A percentile compares a stretch with the other conserved stretches of the same genome.
These are phyloP conservation scores for Cyberlindnera misumaiensis DNA, from an alignment of 805 yeast species.

Conservation along the genomic window DNA sequence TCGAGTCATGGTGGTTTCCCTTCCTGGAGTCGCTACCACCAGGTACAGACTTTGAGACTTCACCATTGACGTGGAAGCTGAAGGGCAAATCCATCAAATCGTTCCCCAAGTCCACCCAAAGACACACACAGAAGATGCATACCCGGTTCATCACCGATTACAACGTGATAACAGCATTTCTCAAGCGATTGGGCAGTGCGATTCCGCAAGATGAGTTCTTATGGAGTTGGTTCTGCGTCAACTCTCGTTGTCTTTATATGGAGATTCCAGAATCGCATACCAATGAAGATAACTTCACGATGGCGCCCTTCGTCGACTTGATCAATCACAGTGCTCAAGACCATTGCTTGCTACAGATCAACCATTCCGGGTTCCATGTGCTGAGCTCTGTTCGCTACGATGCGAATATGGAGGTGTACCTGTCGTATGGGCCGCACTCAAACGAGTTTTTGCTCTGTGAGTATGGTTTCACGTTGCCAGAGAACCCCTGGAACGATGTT, in stretches of 20 bases:
- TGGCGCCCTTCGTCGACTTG: conserved; percentile 90
- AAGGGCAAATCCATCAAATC: conserved; percentile 17
- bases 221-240: conserved; percentile 82
- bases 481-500: conserved; percentile 62
- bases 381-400: conserved; percentile 27
- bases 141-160: conserved; percentile 41
- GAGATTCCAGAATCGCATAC: conserved; percentile 48
- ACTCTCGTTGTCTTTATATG: conserved; percentile 87
- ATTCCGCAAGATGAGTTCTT: conserved; percentile 28
- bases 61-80: conserved; percentile 62
- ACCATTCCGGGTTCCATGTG: conserved; percentile 47
- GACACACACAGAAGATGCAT: conserved; percentile 36
- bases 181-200: conserved; percentile 4
- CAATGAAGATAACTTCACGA: conserved; percentile 63
- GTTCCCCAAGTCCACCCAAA: conserved; percentile 39
- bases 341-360: conserved; percentile 45
- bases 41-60: conserved; percentile 39
- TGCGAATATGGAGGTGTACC: conserved; percentile 49
- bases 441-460: conserved; percentile 79
- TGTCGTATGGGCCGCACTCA: conserved; percentile 85
- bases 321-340: conserved; percentile 58
- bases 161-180: conserved; percentile 24
- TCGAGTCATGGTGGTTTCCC: conserved; percentile 56
- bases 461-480: conserved; percentile 67
- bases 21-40: conserved; percentile 62